Conservation (phyloP, 208 protist genomes). For the Leishmania gerbilli region DNA sequence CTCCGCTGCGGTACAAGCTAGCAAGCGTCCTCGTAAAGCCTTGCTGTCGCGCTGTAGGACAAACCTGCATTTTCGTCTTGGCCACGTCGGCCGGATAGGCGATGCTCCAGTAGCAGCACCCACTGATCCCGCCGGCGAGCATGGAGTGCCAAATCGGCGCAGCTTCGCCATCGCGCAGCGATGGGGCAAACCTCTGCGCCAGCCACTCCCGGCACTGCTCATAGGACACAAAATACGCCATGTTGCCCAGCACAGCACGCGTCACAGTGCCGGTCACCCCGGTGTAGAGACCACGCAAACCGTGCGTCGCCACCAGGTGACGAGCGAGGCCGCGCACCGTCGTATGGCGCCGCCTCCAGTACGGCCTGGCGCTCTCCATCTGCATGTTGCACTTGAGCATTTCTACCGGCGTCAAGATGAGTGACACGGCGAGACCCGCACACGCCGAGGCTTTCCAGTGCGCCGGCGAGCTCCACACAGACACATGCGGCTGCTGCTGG, state of each 20-base stretch:
- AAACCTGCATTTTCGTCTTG: constrained; percentile 86
- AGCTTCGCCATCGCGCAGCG: constrained; percentile 17
- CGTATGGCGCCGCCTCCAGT: constrained; percentile 18
- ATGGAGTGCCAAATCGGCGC: constrained; percentile 49
- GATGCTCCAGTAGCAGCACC: constrained; percentile 76
- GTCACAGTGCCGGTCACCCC: constrained; percentile 61
- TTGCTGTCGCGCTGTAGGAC: constrained; percentile 24
- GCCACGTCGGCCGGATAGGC: constrained; percentile 86
- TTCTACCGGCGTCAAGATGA: constrained; percentile 74
- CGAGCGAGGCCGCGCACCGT: constrained; percentile 18
- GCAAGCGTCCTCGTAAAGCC: constrained; percentile 34
- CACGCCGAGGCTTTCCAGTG: constrained; percentile 40
- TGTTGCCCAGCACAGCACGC: constrained; percentile 75
- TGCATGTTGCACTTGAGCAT: constrained; percentile 76
- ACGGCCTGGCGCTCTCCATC: constrained; percentile 25
- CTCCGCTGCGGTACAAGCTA: constrained; percentile 44
- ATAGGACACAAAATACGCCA: constrained; percentile 81
- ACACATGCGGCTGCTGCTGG: background rate
- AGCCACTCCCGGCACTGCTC: constrained; percentile 50
- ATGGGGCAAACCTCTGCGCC: constrained; percentile 17
- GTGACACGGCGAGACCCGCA: constrained; percentile 57
- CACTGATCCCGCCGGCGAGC: constrained; percentile 76
- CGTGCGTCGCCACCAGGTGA: constrained; percentile 7
- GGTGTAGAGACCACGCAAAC: constrained; percentile 57
- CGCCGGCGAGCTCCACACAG: constrained; percentile 26